Evolutionary conservation across 768 basidiomycete species (phyloP), one percentile per base, ranked within the genome.

Genomic region (Mycena filopes): DNA sequence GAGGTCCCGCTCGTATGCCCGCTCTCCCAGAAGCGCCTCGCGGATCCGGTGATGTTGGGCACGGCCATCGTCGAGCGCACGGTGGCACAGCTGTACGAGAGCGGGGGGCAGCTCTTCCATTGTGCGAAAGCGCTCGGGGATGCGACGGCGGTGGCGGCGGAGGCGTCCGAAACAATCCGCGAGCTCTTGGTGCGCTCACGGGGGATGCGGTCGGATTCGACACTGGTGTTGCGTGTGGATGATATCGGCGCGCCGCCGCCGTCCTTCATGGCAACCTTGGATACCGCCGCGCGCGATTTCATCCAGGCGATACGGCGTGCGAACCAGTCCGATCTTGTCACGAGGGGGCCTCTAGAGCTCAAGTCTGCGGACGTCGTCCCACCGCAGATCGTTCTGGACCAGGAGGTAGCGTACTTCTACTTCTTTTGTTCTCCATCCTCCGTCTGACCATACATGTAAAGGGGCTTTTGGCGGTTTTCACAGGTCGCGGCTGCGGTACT

Each of bases 381-480:
- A 9, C 75, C 75, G 1, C 72, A 70, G 33, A 69, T 76, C 18
- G 74, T 75, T 23, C 49, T 76, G 5, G 75, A 76, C 56, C 53
- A 67, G 28, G 68, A 74, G 50, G 75, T 73, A 36, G n/a, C n/a
- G n/a, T n/a, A n/a, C n/a, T n/a, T 6, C 12, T 18, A 33, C 9
- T 41, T 36, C n/a, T 43, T 16, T 25, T 47, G 46, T 8, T 28
- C 6, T 26, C 41, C 15, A 3, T 15, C 20, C 3, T 55, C 73
- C 72, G 74, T 70, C 21, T 56, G 46, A 4, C 47, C 3, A 15
- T 42, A 11, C n/a, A n/a, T n/a, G n/a, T n/a, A 8, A 12, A 74
- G 75, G 75, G 75, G 18, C 54, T 72, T 16, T 51, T 75, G 2
- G 74, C 74, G n/a, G 73, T 75, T 12, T 75, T 75, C 55, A 75